Evolutionary conservation across 2,329 filamentous ascomycete genomes (phyloP).

Genomic region (Calonectria montana): DNA sequence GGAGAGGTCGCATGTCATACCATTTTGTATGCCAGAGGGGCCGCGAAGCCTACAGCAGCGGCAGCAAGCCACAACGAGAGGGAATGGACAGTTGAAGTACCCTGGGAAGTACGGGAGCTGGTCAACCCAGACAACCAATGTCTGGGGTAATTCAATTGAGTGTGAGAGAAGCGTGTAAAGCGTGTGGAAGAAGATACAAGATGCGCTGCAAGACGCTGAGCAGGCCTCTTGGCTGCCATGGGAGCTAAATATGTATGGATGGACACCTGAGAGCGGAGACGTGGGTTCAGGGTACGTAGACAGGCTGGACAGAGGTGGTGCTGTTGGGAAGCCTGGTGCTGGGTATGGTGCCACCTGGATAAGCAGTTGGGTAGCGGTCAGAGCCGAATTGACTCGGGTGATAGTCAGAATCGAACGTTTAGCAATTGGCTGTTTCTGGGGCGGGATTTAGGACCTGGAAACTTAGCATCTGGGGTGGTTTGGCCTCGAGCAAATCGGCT

Average conservation of each 20-base stretch:
- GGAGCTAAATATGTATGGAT: slow-evolving; percentile 34
- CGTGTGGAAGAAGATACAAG: slow-evolving; percentile 41
- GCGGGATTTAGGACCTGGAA: slow-evolving; percentile 10
- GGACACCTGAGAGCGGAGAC: slow-evolving; percentile 9
- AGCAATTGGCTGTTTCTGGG: slow-evolving; percentile 35
- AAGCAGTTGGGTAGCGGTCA: slow-evolving; percentile 34
- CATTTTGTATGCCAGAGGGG: slow-evolving; percentile 69
- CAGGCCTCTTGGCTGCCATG: slow-evolving; percentile 47
- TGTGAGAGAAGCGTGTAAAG: slow-evolving; percentile 33
- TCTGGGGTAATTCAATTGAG: slow-evolving; percentile 43
- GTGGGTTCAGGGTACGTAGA: slow-evolving; percentile 16
- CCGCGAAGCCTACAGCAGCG: slow-evolving; percentile 61
- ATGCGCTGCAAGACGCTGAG: slow-evolving; percentile 46
- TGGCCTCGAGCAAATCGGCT: slow-evolving; percentile 31
- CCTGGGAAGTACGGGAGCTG: slow-evolving; percentile 31
- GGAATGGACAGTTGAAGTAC: slow-evolving; percentile 31
- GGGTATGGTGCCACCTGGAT: slow-evolving; percentile 39
- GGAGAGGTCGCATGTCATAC: slow-evolving; percentile 51
- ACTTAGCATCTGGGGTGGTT: slow-evolving; percentile 16
- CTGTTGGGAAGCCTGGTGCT: slow-evolving; percentile 16
- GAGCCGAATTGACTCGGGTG: slow-evolving; percentile 39
- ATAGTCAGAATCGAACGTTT: slow-evolving; percentile 46
- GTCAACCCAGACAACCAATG: slow-evolving; percentile 42
- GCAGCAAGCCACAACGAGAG: slow-evolving; percentile 48
- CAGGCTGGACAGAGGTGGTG: slow-evolving; percentile 37